Evolutionary conservation across 2,329 filamentous ascomycete species (phyloP), one percentile per base, ranked within the genome.

Genomic region (Gnomoniopsis sp.): DNA sequence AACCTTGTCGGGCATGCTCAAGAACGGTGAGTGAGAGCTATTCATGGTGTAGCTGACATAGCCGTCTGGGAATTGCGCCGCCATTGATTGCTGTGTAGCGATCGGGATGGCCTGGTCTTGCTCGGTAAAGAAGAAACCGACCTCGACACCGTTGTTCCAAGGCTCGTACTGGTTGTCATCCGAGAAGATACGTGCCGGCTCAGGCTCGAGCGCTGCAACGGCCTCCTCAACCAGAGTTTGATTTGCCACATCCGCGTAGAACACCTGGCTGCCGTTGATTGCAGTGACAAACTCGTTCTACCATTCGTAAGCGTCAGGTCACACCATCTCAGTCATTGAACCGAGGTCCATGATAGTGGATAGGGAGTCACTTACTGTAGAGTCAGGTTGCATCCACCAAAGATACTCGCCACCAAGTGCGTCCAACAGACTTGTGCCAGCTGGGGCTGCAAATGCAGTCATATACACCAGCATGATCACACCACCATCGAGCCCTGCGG

Each of bases 381-480:
- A 10, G 17, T 52, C 53, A 10, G 50, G 43, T 6, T 14, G 47
- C 57, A 59, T 57, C 60, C 60, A 62, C 34, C n/a, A 30, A 1
- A 49, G 57, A 23, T 55, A 57, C 36, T 56, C 22, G 11, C 57
- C 60, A 30, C 53, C 49, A 2, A 62, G 57, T 8, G 53, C 50
- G n/a, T 59, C 53, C 3, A 53, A 21, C 14, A 62, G 44, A 43
- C 57, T 62, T 34, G 51, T 49, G 11, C 48, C 43, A 22, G 47
- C 53, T 2, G 60, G 57, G 14, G 43, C 34, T 6, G 55, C 56
- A 38, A 59, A 62, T 10, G 56, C 60, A 33, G 53, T 49, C 41
- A 62, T 49, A 26, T 59, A 62, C 3, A 59, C 49, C 15, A 62
- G 14, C 36, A 52, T 56, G 36, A 62, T 57, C 14, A 62, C 57